phyloP scores from a whole-genome alignment of 371 early-diverging fungal species.

The Mucor velutinosus region DNA sequence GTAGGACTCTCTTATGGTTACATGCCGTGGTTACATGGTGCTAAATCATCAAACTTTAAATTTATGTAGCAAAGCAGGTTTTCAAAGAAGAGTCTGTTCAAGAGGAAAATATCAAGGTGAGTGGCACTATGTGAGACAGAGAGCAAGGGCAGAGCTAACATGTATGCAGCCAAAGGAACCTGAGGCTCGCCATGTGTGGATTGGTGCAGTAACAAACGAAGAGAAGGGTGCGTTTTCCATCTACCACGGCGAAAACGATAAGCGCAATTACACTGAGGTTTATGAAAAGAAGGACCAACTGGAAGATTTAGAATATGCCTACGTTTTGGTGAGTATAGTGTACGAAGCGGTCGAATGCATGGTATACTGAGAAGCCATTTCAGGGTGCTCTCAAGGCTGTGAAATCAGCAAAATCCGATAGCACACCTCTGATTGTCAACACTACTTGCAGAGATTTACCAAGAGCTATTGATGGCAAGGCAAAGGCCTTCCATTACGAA shows the following conservation, averaged over 20 bases:
- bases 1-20: neutral
- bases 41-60: neutral
- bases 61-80: neutral
- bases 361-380: neutral
- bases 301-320: slow-evolving; percentile 17
- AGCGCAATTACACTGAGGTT: slow-evolving; percentile 9
- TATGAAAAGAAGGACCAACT: slow-evolving; percentile 3
- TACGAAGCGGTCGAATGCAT: neutral
- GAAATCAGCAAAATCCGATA: neutral
- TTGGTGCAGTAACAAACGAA: slow-evolving; percentile 16
- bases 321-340: slow-evolving; percentile 11
- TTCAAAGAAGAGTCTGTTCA: neutral
- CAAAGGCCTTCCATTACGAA: neutral
- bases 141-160: neutral
- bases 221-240: slow-evolving; percentile 13
- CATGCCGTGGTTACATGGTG: neutral
- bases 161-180: neutral
- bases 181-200: slow-evolving; percentile 12
- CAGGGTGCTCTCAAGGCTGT: slow-evolving; percentile 15
- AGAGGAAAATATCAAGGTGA: neutral
- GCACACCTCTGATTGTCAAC: slow-evolving; percentile 9
- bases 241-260: slow-evolving; percentile 17
- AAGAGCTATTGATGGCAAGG: slow-evolving; percentile 10
- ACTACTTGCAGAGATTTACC: slow-evolving; percentile 20
- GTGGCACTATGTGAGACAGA: neutral